Percentiles rank a stretch among this genome's conserved stretches.
phyloP scores from a whole-genome alignment of 2,329 filamentous ascomycete species.

The Phyllosticta citribraziliensis region DNA sequence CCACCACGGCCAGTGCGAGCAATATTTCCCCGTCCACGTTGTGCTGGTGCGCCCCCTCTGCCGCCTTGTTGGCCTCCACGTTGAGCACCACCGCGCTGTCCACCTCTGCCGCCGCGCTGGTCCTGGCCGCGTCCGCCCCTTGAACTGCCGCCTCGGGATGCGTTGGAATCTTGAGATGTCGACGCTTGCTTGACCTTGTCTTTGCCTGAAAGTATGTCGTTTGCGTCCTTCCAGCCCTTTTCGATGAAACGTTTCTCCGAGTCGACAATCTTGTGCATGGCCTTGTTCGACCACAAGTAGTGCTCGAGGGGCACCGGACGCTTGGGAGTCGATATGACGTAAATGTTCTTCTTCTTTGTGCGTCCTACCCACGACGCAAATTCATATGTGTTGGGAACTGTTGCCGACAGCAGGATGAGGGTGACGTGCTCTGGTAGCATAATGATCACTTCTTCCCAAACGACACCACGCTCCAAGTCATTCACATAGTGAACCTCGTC shows the following conservation, averaged over 20 bases:
- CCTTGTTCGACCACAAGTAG: conserved; percentile 90
- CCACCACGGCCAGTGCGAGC: conserved; percentile 77
- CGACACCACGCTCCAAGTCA: conserved; percentile 87
- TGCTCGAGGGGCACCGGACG: conserved; percentile 91
- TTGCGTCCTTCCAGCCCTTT: conserved; percentile 89
- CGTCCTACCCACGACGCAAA: conserved; percentile 97
- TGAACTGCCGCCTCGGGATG: conserved; percentile 39
- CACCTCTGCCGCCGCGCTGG: conserved; percentile 41
- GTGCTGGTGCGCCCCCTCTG: conserved; percentile 41
- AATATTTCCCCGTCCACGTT: conserved; percentile 69
- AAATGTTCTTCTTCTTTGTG: conserved; percentile 98
- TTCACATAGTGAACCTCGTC: conserved; percentile 99
- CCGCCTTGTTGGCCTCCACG: conserved; percentile 39
- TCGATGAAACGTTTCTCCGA: conserved; percentile 86
- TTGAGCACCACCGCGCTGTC: conserved; percentile 38
- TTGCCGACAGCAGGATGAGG: conserved; percentile 87
- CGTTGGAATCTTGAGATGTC: conserved; percentile 33
- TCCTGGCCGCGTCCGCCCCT: conserved; percentile 43
- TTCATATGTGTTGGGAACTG: conserved; percentile 93
- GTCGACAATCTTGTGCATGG: conserved; percentile 89
- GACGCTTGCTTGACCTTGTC: conserved; percentile 60
- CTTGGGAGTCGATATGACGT: conserved; percentile 96
- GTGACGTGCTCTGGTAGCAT: conserved; percentile 98
- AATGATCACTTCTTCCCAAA: conserved; percentile 99
- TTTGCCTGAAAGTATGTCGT: conserved; percentile 68